These are phyloP conservation scores for Euptelea pleiosperma DNA, from an alignment of 164 flowering plant species.

Conservation along the genomic window DNA sequence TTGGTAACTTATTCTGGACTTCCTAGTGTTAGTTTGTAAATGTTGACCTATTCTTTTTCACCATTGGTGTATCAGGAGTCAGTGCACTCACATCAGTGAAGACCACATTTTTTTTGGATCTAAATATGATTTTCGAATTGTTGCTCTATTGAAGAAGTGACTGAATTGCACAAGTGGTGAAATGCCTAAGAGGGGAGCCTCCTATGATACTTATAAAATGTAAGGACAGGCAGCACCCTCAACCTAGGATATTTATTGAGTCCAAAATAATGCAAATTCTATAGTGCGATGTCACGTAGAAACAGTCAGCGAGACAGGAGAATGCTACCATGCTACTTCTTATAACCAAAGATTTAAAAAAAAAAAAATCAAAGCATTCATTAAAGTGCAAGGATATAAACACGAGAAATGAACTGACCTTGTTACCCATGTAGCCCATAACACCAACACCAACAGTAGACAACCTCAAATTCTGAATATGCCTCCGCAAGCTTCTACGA, in stretches of 20 bases:
- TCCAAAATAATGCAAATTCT: background rate
- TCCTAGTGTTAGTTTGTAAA: too few relatives aligned
- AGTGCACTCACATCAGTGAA: too few relatives aligned
- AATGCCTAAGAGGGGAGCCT: too few relatives aligned
- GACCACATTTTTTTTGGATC: too few relatives aligned
- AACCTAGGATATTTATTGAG: too few relatives aligned
- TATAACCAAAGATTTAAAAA: too few relatives aligned
- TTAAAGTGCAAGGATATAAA: background rate
- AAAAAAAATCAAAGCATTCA: background rate
- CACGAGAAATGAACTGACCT: constrained; percentile 39
- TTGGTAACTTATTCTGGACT: too few relatives aligned
- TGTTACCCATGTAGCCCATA: constrained; percentile 97
- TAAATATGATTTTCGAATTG: too few relatives aligned
- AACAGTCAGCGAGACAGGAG: background rate
- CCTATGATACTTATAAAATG: background rate
- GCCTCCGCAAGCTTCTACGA: constrained; percentile 77
- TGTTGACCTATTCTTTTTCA: too few relatives aligned
- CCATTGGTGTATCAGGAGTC: too few relatives aligned
- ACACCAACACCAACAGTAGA: constrained; percentile 97
- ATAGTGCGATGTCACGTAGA: background rate
- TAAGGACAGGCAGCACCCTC: background rate
- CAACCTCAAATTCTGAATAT: constrained; percentile 75
- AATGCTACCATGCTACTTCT: too few relatives aligned
- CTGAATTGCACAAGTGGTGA: too few relatives aligned
- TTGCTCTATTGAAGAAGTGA: background rate